Evolutionary conservation across 2,329 filamentous ascomycete genomes (phyloP).

Genomic region (Clarireedia sp.): DNA sequence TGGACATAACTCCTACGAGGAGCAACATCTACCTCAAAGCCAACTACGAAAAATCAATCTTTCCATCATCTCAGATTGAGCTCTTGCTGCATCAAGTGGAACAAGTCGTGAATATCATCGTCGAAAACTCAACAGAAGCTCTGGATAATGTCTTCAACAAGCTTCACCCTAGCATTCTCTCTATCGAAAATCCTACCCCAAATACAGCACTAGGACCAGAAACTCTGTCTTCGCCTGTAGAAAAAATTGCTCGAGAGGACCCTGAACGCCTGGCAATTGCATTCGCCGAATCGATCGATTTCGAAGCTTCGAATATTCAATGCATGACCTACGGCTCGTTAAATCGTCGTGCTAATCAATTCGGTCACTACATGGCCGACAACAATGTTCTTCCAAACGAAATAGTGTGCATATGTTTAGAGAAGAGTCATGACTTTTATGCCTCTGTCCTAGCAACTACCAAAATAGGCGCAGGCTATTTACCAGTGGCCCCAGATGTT

Average conservation of each 20-base stretch:
- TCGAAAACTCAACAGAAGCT: constrained; percentile 9
- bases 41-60: constrained; percentile 44
- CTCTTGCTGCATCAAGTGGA: constrained; percentile 56
- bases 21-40: constrained; percentile 41
- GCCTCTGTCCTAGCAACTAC: constrained; percentile 64
- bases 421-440: constrained; percentile 69
- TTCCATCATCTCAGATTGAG: constrained; percentile 48
- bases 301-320: constrained; percentile 30
- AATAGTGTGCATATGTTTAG: constrained; percentile 66
- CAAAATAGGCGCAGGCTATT: constrained; percentile 69
- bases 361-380: constrained; percentile 49
- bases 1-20: constrained; percentile 63
- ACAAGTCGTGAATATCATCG: constrained; percentile 38
- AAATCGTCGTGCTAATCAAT: constrained; percentile 53
- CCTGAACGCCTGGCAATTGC: constrained; percentile 54
- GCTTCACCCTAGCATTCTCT: constrained; percentile 17
- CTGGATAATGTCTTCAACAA: constrained; percentile 12
- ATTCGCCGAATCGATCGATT: constrained; percentile 47
- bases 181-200: constrained; percentile 24
- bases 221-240: constrained; percentile 25
- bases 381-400: constrained; percentile 42
- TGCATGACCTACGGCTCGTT: constrained; percentile 57
- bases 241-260: constrained; percentile 25
- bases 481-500: constrained; percentile 70
- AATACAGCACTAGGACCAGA: constrained; percentile 8